Percentiles rank a stretch among this genome's conserved stretches.
phyloP scores from a whole-genome alignment of 2,329 filamentous ascomycete genomes.

The Pseudogymnoascus sp. region DNA sequence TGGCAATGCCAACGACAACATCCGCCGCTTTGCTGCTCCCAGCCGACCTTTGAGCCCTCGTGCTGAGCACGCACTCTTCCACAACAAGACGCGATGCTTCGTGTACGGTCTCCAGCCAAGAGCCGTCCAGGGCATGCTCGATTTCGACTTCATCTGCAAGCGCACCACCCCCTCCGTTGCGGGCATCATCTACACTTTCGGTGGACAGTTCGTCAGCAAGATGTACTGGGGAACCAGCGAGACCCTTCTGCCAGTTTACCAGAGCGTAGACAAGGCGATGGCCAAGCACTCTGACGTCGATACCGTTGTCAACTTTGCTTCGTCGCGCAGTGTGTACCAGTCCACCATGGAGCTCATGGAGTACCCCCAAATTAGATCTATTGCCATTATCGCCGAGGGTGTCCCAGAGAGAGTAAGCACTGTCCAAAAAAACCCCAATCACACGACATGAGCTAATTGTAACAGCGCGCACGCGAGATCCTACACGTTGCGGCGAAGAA shows the following conservation, averaged over 20 bases:
- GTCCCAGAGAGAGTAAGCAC: constrained; percentile 85
- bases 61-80: constrained; percentile 86
- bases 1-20: constrained; percentile 81
- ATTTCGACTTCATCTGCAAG: constrained; percentile 99
- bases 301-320: constrained; percentile 98
- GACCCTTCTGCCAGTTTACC: constrained; percentile 96
- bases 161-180: constrained; percentile 91
- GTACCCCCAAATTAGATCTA: constrained; percentile 92
- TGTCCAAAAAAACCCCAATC: constrained; percentile 10
- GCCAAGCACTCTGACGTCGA: constrained; percentile 96
- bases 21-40: constrained; percentile 88
- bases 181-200: constrained; percentile 99
- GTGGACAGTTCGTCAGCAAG: constrained; percentile 99
- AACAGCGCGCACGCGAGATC: constrained; percentile 90
- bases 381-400: constrained; percentile 99
- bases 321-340: constrained; percentile 95
- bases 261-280: constrained; percentile 84
- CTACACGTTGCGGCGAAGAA: constrained; percentile 95
- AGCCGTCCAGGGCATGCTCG: constrained; percentile 86
- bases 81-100: constrained; percentile 99
- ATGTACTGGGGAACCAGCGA: constrained; percentile 99
- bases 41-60: constrained; percentile 87
- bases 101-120: constrained; percentile 98
- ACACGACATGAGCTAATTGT: constrained; percentile 8
- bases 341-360: constrained; percentile 99